Evolutionary conservation across 805 yeast genomes (phyloP).

Genomic region (Spathaspora sp.): DNA sequence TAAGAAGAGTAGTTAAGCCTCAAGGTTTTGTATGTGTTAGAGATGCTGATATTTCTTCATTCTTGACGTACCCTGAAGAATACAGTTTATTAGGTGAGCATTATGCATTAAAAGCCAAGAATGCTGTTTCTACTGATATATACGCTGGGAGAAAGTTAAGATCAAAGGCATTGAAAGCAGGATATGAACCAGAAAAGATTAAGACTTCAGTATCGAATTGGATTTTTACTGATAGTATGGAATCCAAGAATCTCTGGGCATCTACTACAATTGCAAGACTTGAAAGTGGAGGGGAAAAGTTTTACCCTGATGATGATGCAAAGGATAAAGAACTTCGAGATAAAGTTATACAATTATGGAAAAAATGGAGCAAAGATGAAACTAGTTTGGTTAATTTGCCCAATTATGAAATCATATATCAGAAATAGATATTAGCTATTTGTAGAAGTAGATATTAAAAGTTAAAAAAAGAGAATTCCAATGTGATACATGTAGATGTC

Average conservation of each 20-base stretch:
- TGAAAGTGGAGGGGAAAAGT: constrained; percentile 8
- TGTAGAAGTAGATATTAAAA: too few relatives aligned
- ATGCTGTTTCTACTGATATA: constrained; percentile 9
- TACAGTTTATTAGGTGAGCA: constrained; percentile 7
- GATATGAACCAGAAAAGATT: constrained; percentile 11
- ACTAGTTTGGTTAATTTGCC: constrained; percentile 11
- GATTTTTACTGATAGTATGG: constrained; percentile 9
- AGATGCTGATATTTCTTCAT: constrained; percentile 24
- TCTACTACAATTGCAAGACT: constrained; percentile 11
- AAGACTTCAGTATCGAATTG: constrained; percentile 12
- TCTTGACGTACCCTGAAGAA: constrained; percentile 17
- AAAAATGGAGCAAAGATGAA: constrained; percentile 13
- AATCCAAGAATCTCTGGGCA: constrained; percentile 8
- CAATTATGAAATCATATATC: constrained; percentile 17
- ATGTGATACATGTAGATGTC: too few relatives aligned
- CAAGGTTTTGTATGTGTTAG: constrained; percentile 29
- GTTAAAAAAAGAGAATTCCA: too few relatives aligned
- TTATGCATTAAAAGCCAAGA: constrained; percentile 5
- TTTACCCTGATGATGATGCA: constrained; percentile 3
- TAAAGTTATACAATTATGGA: constrained; percentile 10
- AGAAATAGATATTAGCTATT: constrained; percentile 3
- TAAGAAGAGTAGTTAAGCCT: constrained; percentile 31
- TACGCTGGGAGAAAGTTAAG: constrained; percentile 16
- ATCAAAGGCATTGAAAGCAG: constrained; percentile 15
- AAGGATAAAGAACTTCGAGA: constrained; percentile 6